Evolutionary conservation across 805 yeast species (phyloP).

Genomic region (Ogataea chonburiensis): DNA sequence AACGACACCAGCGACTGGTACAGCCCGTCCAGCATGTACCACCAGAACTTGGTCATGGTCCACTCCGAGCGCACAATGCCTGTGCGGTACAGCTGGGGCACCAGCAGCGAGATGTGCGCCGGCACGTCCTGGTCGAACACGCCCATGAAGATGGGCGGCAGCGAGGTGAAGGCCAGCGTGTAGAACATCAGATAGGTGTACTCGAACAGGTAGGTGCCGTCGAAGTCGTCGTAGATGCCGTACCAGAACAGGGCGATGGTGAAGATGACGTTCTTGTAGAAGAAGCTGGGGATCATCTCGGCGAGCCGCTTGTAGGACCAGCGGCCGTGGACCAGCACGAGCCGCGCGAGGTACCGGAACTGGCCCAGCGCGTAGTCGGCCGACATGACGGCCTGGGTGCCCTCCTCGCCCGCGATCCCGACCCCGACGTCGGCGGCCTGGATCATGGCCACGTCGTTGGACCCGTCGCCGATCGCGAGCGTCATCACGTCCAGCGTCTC

Average conservation of each 20-base stretch:
- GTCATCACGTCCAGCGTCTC: conserved; percentile 77
- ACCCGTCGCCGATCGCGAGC: conserved; percentile 84
- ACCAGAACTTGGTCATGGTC: conserved; percentile 63
- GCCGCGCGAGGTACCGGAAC: conserved; percentile 65
- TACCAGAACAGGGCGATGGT: conserved; percentile 77
- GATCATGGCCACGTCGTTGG: conserved; percentile 89
- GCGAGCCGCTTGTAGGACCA: conserved; percentile 83
- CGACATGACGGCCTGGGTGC: conserved; percentile 86
- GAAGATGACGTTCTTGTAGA: conserved; percentile 76
- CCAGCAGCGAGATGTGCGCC: conserved; percentile 63
- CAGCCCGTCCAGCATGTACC: conserved; percentile 74
- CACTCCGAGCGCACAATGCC: conserved; percentile 76
- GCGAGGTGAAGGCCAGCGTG: conserved; percentile 78
- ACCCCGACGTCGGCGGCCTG: conserved; percentile 87
- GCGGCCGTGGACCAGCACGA: conserved; percentile 76
- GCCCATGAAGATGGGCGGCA: conserved; percentile 77
- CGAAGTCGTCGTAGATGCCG: conserved; percentile 71
- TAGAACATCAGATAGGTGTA: conserved; percentile 79
- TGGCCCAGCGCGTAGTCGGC: conserved; percentile 86
- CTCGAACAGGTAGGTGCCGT: conserved; percentile 77
- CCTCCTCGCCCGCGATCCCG: conserved; percentile 91
- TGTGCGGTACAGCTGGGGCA: conserved; percentile 70
- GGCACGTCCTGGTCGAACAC: conserved; percentile 80
- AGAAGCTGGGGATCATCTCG: conserved; percentile 82
- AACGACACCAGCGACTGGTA: conserved; percentile 73